A percentile compares a stretch with the other conserved stretches of the same genome.
These are phyloP conservation scores for Neurospora cerealis DNA, from an alignment of 495 filamentous ascomycete genomes.

Conservation along the genomic window DNA sequence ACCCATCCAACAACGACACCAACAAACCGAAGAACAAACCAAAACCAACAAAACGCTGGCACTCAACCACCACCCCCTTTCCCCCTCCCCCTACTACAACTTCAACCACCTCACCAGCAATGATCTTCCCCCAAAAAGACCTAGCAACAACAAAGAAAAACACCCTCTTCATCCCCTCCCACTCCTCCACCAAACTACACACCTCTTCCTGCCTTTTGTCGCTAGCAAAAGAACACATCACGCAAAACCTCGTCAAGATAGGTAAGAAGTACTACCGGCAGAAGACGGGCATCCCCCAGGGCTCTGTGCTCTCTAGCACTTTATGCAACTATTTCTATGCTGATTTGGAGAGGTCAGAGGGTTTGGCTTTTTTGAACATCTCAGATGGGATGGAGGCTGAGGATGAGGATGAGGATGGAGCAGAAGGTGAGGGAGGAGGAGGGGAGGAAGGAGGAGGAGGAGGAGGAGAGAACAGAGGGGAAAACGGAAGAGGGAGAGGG, in stretches of 20 bases:
- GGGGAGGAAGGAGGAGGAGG: too few species aligned
- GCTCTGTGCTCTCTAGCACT: conserved; percentile 73
- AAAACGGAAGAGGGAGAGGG: too few species aligned
- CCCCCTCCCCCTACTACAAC: background rate
- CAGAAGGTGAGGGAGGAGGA: too few species aligned
- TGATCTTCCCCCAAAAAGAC: conserved; percentile 21
- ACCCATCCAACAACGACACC: conserved; percentile 23
- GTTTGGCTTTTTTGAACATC: conserved; percentile 45
- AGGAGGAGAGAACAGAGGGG: too few species aligned
- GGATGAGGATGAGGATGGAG: background rate
- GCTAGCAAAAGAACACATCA: conserved; percentile 66
- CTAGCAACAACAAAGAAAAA: conserved; percentile 41
- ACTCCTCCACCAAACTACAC: conserved; percentile 40
- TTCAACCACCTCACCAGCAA: background rate
- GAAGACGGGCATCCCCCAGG: conserved; percentile 83
- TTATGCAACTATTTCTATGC: conserved; percentile 95
- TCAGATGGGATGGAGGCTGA: too few species aligned
- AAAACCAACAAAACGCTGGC: conserved; percentile 48
- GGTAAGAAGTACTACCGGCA: conserved; percentile 87
- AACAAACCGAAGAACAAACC: conserved; percentile 6
- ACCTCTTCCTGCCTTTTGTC: conserved; percentile 50
- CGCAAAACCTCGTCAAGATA: conserved; percentile 75
- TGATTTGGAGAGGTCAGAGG: conserved; percentile 55
- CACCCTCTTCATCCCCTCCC: conserved; percentile 65
- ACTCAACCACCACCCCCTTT: conserved; percentile 42